Percentiles rank a stretch among this genome's conserved stretches.
Evolutionary conservation across 2,329 filamentous ascomycete species (phyloP).

Genomic region (Aspergillus ustus): DNA sequence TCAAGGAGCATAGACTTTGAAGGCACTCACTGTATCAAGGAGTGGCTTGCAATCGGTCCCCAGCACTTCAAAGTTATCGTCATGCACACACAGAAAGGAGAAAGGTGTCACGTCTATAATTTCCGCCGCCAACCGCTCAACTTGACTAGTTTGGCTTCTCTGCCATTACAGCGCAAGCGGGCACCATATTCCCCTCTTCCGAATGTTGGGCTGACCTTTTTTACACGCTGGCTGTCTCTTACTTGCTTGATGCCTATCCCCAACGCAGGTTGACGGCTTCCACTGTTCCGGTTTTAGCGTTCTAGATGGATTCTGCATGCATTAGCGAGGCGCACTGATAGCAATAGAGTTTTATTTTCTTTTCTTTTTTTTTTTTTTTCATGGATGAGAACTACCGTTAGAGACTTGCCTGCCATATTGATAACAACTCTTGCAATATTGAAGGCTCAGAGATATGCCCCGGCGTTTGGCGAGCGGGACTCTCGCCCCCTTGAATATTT

Average conservation of each 20-base stretch:
- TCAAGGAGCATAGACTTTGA: neutral
- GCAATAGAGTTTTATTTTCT: neutral
- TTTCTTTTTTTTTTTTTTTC: too few species aligned
- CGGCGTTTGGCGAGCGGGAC: too few species aligned
- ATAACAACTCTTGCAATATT: too few species aligned
- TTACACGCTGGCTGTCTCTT: neutral
- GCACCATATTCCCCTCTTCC: neutral
- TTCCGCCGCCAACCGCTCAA: neutral
- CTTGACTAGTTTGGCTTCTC: neutral
- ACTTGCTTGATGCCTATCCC: neutral
- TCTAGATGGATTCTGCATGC: conserved; percentile 5
- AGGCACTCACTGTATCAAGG: neutral
- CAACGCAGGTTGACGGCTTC: neutral
- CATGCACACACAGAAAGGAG: neutral
- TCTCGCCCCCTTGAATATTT: neutral
- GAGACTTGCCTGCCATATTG: neutral
- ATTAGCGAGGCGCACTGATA: conserved; percentile 18
- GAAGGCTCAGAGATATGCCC: too few species aligned
- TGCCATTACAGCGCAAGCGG: neutral
- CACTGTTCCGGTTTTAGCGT: neutral
- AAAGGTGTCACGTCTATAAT: neutral
- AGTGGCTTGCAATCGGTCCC: neutral
- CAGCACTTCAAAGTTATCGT: neutral
- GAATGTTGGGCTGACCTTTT: neutral
- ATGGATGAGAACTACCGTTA: neutral